Evolutionary conservation across 768 basidiomycete genomes (phyloP).

Genomic region (Rhodotorula paludigena): DNA sequence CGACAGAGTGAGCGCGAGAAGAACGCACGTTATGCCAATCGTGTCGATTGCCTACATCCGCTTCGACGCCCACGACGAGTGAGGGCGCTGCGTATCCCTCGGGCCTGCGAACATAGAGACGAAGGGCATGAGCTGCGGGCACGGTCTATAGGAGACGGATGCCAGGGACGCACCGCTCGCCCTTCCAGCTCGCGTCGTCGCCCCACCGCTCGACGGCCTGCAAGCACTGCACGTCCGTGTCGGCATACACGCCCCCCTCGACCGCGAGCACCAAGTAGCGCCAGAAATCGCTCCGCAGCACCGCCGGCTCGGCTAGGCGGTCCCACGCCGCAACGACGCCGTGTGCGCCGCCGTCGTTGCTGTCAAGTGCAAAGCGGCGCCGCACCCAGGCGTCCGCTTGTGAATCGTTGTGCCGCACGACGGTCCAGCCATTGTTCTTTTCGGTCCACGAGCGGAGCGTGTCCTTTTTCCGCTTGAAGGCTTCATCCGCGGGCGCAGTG

Average conservation of each 20-base stretch:
- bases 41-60: slow-evolving; percentile 50
- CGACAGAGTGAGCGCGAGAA: background rate
- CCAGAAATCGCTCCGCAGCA: slow-evolving; percentile 40
- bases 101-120: slow-evolving; percentile 9
- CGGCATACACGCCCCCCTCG: slow-evolving; percentile 40
- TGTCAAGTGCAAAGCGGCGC: slow-evolving; percentile 16
- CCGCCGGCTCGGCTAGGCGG: slow-evolving; percentile 20
- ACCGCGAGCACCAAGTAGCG: slow-evolving; percentile 38
- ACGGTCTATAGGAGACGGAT: no score
- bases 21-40: slow-evolving; percentile 49
- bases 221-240: slow-evolving; percentile 48
- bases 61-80: slow-evolving; percentile 51
- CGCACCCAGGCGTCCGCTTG: slow-evolving; percentile 29
- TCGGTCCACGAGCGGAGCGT: slow-evolving; percentile 7
- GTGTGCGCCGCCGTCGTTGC: background rate
- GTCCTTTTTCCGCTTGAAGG: slow-evolving; percentile 2
- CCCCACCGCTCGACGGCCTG: slow-evolving; percentile 47
- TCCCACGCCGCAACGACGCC: slow-evolving; percentile 34
- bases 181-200: slow-evolving; percentile 40
- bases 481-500: slow-evolving; percentile 14
- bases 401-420: slow-evolving; percentile 23
- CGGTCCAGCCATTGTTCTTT: slow-evolving; percentile 11
- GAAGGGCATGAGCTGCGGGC: background rate
- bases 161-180: background rate
- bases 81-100: slow-evolving; percentile 41